Base-by-base conservation (phyloP, 2,329 filamentous ascomycete species). In the Falciphora oryzae region DNA sequence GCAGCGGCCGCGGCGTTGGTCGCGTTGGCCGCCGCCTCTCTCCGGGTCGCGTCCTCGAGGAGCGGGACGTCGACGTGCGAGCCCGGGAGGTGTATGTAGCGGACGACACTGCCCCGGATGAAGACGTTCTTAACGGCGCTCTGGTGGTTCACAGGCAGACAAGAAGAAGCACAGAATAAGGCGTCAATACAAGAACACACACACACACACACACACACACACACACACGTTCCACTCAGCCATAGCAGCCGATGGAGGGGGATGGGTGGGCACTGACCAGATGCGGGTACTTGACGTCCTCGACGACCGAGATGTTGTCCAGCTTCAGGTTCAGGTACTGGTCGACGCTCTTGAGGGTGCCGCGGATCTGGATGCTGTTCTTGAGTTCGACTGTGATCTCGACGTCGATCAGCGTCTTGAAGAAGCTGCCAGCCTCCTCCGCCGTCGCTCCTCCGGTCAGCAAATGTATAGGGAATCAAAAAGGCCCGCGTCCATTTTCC, bases 301-400 rank as follows among this genome's bases (percentile, higher is more conserved):
- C 93, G 31, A 97, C 85, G 38, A 98, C 94, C 68, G 89, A 85
- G 67, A 98, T 96, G 74, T 97, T 92, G 74, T 99, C 95, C 62
- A 99, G 87, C 83, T 98, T 98, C 80, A 99, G 97, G 80, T 99
- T 99, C 74, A 99, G 87, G 79, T 96, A 90, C 81, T 98, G 95
- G 76, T 99, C 95, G 70, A 99, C 94, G 74, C 91, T 96, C 83
- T 98, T 99, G 70, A 99, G 84, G 50, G 89, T 96, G 70, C 95
- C 95, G 72, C 92, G 91, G 76, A 99, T 96, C 75, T 93, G 93
- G 71, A 99, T 96, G 80, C 99, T 95, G 78, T 99, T 99, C 81
- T 99, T 99, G 77, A 99, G 91, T 82, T 99, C 95, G 75, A 99
- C 93, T 60, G 93, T 98, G 74, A 99, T 93, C 82, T 96, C 89